phyloP scores from a whole-genome alignment of 2,329 filamentous ascomycete genomes.

The Akanthomyces uredinophilus region DNA sequence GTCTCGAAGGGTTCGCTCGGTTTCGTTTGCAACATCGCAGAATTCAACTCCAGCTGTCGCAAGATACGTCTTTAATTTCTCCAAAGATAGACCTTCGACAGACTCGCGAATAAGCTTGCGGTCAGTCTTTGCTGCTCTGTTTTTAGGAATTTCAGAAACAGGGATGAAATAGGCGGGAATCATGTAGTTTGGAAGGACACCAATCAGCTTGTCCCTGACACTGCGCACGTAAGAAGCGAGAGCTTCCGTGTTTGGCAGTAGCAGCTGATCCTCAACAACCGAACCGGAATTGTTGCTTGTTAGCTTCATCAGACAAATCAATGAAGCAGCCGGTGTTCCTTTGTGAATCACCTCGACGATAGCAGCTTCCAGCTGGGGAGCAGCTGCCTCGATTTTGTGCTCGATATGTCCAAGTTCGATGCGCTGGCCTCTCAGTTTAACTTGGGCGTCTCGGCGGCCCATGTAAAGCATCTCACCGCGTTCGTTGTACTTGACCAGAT shows the following conservation, averaged over 20 bases:
- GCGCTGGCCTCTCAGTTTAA: conserved; percentile 49
- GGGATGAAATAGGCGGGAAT: background rate
- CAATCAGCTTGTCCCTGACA: background rate
- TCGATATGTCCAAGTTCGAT: conserved; percentile 34
- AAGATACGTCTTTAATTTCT: background rate
- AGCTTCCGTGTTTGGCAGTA: conserved; percentile 17
- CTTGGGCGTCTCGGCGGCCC: conserved; percentile 47
- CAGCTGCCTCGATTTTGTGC: background rate
- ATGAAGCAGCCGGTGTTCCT: conserved; percentile 34
- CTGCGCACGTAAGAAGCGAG: conserved; percentile 21
- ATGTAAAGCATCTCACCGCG: conserved; percentile 33
- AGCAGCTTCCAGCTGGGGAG: background rate
- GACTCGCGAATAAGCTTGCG: background rate
- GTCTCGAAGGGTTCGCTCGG: background rate
- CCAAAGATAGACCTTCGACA: background rate
- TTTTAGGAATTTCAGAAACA: background rate
- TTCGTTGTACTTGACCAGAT: conserved; percentile 19
- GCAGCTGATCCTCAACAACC: background rate
- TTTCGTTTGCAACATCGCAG: background rate
- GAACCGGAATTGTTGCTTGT: background rate
- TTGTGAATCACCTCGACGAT: conserved; percentile 17
- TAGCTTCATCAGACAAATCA: conserved; percentile 21
- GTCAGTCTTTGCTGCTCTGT: background rate
- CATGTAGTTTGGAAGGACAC: conserved; percentile 1
- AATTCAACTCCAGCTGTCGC: background rate